Evolutionary conservation across 2,329 filamentous ascomycete genomes (phyloP).

Genomic region (Aspergillus sp.): DNA sequence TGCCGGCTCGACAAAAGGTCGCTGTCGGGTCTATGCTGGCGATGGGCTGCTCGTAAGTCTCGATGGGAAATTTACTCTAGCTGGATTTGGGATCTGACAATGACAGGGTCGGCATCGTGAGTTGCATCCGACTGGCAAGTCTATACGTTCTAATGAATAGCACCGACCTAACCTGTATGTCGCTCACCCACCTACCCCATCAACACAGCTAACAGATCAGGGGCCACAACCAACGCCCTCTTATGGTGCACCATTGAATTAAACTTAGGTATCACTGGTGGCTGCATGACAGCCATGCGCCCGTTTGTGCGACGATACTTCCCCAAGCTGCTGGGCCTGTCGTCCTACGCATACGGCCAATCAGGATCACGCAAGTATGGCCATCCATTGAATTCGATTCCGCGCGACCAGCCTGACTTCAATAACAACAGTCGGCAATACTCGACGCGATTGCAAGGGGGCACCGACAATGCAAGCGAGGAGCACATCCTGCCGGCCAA

Average conservation of each 20-base stretch:
- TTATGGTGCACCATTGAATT: slow-evolving; percentile 35
- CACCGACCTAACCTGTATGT: slow-evolving; percentile 30
- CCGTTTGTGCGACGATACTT: slow-evolving; percentile 32
- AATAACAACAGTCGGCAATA: slow-evolving; percentile 23
- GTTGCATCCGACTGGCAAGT: slow-evolving; percentile 30
- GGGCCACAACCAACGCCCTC: slow-evolving; percentile 26
- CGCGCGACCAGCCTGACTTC: slow-evolving; percentile 24
- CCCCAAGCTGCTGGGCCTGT: slow-evolving; percentile 29
- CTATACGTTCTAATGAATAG: slow-evolving; percentile 27
- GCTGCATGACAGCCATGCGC: slow-evolving; percentile 33
- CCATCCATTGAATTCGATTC: slow-evolving; percentile 26
- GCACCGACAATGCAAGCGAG: slow-evolving; percentile 25
- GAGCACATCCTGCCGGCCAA: slow-evolving; percentile 25
- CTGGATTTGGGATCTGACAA: too few relatives aligned
- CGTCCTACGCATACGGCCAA: slow-evolving; percentile 18
- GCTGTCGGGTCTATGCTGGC: slow-evolving; percentile 29
- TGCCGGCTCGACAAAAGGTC: slow-evolving; percentile 34
- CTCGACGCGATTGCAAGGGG: slow-evolving; percentile 22
- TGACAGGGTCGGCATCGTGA: slow-evolving; percentile 31
- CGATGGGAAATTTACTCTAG: neutral
- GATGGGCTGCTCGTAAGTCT: slow-evolving; percentile 33
- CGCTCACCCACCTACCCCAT: neutral
- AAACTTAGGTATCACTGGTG: slow-evolving; percentile 32
- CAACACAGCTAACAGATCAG: slow-evolving; percentile 7
- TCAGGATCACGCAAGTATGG: slow-evolving; percentile 23